A percentile compares a stretch with the other conserved stretches of the same genome.
These are phyloP conservation scores for Chenopodium album DNA, from an alignment of 148 eudicot species.

Conservation along the genomic window DNA sequence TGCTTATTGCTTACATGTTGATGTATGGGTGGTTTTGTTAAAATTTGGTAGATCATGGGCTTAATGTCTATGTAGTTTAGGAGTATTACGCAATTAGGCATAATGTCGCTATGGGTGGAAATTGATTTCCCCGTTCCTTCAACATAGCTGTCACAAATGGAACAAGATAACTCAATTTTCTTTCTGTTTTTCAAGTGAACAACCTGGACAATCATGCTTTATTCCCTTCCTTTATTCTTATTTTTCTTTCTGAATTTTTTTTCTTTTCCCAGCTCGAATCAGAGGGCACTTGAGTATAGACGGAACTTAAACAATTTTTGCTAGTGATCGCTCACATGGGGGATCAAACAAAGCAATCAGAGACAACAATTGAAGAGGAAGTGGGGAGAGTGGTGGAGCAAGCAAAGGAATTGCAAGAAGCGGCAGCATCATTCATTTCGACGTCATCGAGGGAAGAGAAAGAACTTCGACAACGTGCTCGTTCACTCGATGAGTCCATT, in stretches of 20 bases:
- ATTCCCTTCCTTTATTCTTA: too few relatives aligned
- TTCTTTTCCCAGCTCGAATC: background rate
- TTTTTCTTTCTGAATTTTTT: background rate
- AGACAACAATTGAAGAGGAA: slow-evolving; percentile 42
- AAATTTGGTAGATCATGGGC: too few relatives aligned
- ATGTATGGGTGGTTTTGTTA: too few relatives aligned
- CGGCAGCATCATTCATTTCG: slow-evolving; percentile 60
- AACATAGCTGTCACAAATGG: too few relatives aligned
- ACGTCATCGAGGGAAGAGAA: slow-evolving; percentile 65
- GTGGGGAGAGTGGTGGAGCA: slow-evolving; percentile 53
- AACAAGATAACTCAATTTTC: too few relatives aligned
- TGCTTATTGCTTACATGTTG: too few relatives aligned
- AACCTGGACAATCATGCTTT: too few relatives aligned
- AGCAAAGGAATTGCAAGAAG: slow-evolving; percentile 83
- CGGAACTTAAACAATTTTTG: background rate
- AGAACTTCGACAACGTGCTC: slow-evolving; percentile 56
- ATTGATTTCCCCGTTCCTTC: too few relatives aligned
- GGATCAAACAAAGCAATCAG: slow-evolving; percentile 27
- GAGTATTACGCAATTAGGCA: too few relatives aligned
- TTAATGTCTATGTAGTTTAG: too few relatives aligned
- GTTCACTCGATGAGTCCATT: slow-evolving; percentile 57
- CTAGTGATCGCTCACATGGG: slow-evolving; percentile 6
- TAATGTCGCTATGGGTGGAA: too few relatives aligned
- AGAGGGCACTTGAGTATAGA: background rate
- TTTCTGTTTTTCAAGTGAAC: too few relatives aligned